Percentiles rank a stretch among this genome's conserved stretches.
phyloP scores from a whole-genome alignment of 345 rosid genomes.

The Moricandia arvensis region DNA sequence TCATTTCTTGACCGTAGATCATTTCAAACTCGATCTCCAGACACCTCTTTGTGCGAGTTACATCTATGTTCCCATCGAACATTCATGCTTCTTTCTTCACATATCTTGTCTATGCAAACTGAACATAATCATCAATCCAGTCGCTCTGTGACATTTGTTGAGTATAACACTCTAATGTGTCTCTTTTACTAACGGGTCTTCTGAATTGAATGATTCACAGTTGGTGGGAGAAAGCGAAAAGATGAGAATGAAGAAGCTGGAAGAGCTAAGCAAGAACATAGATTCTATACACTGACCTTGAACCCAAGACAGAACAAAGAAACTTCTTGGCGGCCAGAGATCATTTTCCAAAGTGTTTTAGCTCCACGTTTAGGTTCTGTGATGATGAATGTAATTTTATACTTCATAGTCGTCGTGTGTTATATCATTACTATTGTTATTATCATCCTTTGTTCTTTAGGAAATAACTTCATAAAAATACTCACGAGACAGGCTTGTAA shows the following conservation, averaged over 20 bases:
- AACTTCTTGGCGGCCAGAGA: constrained; percentile 19
- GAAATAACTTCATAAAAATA: constrained; percentile 28
- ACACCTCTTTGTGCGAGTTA: too few relatives aligned
- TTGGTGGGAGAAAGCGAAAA: constrained; percentile 84
- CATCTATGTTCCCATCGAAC: too few relatives aligned
- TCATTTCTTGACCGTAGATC: too few relatives aligned
- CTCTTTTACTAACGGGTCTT: background rate
- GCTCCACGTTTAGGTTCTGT: constrained; percentile 32
- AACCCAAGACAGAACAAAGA: constrained; percentile 30
- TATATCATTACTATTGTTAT: constrained; percentile 18
- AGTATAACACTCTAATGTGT: constrained; percentile 2
- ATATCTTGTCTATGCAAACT: background rate
- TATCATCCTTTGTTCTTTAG: constrained; percentile 11
- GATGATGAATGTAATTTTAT: constrained; percentile 36
- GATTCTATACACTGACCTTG: constrained; percentile 44
- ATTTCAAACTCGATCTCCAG: too few relatives aligned
- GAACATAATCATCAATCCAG: background rate
- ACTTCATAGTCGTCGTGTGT: constrained; percentile 30
- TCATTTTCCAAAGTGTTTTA: constrained; percentile 28
- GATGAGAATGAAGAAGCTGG: constrained; percentile 87
- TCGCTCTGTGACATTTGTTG: background rate
- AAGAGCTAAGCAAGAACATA: constrained; percentile 83
- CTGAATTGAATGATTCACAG: constrained; percentile 39
- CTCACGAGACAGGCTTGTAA: constrained; percentile 34
- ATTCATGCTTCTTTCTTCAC: background rate